Evolutionary conservation across 352 stramenopile genomes (phyloP), one percentile per base, ranked within the genome.

Genomic region (Albugo laibachii): DNA sequence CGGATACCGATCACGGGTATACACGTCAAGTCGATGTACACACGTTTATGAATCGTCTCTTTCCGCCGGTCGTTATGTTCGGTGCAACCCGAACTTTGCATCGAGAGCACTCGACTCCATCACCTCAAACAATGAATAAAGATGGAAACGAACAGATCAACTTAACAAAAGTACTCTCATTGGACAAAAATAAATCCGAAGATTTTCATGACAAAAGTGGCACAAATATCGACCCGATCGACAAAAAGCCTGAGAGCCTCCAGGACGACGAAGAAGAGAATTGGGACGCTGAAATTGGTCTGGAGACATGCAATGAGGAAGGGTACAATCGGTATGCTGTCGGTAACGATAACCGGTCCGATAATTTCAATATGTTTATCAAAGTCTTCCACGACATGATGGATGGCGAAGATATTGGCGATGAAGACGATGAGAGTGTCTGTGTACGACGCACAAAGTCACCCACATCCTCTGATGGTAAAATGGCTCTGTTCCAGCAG

Each of bases 351-450:
- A 19, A 2, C 38, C 57, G 74, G 12, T 62, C 71, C 1, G 71
- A 83, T 53, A 87, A 87, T 48, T 78, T 79, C 58, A 87, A 87
- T 52, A 83, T 84, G 45, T 87, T 87, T 41, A 45, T 87, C 36
- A 63, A 66, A 2, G 77, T 80, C 46, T 63, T 84, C 36, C 74
- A 83, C 54, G 67, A 84, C 45, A 73, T 84, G 43, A 71, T 84
- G 64, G 75, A 79, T 41, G 71, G 72, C 5, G 72, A 87, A 15
- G 68, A 62, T 13, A 56, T 87, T 5, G 58, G 55, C 0, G 68
- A 80, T 31, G 66, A 78, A 21, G 66, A 78, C 35, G 58, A 68
- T 14, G 46, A 57, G 12, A 56, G 63, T 20, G 40, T 20, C 2
- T 24, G 19, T 52, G 63, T 5, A 48, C 14, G 11, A 46, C 62